Conservation (phyloP, 1,284 basidiomycete genomes). For the Ustilago nuda region DNA sequence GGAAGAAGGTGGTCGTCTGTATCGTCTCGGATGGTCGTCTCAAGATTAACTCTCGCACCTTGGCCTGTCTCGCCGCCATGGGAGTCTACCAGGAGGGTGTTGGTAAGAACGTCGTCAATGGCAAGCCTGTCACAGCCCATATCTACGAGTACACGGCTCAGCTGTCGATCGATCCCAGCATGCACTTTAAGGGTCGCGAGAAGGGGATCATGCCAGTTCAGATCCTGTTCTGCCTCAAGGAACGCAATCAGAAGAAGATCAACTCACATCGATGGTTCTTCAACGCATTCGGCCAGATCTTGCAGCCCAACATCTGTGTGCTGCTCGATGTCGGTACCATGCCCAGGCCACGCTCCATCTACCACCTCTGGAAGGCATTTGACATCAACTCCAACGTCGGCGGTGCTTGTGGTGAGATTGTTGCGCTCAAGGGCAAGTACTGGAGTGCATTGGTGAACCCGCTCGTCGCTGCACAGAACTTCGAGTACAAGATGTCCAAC, state of each 20-base stretch:
- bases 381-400: slow-evolving; percentile 95
- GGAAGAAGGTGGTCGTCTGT: slow-evolving; percentile 80
- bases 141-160: slow-evolving; percentile 80
- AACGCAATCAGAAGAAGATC: slow-evolving; percentile 73
- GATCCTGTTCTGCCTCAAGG: slow-evolving; percentile 79
- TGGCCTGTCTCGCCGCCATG: slow-evolving; percentile 86
- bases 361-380: slow-evolving; percentile 96
- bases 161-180: slow-evolving; percentile 82
- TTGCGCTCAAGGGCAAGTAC: slow-evolving; percentile 87
- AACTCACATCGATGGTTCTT: slow-evolving; percentile 80
- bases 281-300: slow-evolving; percentile 69
- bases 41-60: slow-evolving; percentile 89
- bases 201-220: slow-evolving; percentile 84
- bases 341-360: slow-evolving; percentile 77
- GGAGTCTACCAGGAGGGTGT: slow-evolving; percentile 90
- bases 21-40: slow-evolving; percentile 95
- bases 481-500: slow-evolving; percentile 68
- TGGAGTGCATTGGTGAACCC: slow-evolving; percentile 73
- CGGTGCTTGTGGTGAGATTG: slow-evolving; percentile 96
- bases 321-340: slow-evolving; percentile 94
- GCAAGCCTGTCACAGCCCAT: slow-evolving; percentile 86
- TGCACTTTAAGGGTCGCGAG: slow-evolving; percentile 85
- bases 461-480: slow-evolving; percentile 75
- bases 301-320: slow-evolving; percentile 85
- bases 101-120: slow-evolving; percentile 89